Evolutionary conservation across 208 protist genomes (phyloP).

Genomic region (Leishmania lainsoni): DNA sequence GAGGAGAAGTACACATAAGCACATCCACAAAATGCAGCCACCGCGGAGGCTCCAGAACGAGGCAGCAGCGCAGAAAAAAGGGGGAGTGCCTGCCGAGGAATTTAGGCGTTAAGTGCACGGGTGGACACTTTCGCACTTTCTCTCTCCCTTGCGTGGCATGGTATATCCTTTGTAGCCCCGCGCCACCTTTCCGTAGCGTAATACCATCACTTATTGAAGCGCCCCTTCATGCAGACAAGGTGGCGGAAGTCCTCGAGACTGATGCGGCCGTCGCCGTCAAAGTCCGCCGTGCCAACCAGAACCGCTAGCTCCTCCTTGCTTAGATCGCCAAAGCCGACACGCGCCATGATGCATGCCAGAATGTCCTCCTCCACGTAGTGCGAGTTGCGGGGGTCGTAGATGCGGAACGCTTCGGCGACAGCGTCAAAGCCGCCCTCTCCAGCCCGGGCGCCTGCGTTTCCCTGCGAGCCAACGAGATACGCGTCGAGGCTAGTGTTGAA

Average conservation of each 20-base stretch:
- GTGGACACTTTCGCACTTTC: neutral
- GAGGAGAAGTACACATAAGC: neutral
- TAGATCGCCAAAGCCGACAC: slow-evolving; percentile 87
- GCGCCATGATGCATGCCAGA: slow-evolving; percentile 83
- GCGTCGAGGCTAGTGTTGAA: slow-evolving; percentile 10
- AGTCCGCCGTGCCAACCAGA: slow-evolving; percentile 92
- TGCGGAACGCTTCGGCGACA: slow-evolving; percentile 84
- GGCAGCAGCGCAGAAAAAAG: neutral
- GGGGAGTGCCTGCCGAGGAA: neutral
- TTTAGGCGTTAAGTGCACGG: neutral
- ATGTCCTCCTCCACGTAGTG: slow-evolving; percentile 83
- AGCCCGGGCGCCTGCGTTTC: neutral
- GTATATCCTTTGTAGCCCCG: neutral
- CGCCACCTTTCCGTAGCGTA: neutral
- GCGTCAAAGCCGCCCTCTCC: slow-evolving; percentile 63
- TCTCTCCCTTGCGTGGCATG: neutral
- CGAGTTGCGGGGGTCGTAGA: slow-evolving; percentile 91
- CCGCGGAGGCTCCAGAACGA: slow-evolving; percentile 7
- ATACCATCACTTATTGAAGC: slow-evolving; percentile 34
- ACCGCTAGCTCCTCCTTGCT: slow-evolving; percentile 83
- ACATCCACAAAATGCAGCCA: neutral
- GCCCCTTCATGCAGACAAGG: slow-evolving; percentile 78
- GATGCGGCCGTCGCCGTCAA: slow-evolving; percentile 92
- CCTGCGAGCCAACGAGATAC: slow-evolving; percentile 12
- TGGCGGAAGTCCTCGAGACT: slow-evolving; percentile 89